phyloP scores from a whole-genome alignment of 306 rosid species.

The Cicer cuneatum region DNA sequence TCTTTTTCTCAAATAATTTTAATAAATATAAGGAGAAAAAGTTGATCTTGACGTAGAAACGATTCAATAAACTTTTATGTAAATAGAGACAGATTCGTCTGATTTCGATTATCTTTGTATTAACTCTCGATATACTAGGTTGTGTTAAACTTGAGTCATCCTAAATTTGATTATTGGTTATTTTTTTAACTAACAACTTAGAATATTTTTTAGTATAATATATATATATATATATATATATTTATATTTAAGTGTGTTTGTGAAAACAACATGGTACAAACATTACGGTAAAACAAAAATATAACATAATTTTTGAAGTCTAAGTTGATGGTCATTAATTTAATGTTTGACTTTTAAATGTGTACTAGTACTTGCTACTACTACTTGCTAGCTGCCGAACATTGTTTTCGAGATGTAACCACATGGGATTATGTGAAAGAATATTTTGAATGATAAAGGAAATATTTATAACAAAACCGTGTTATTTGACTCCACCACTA shows the following conservation, averaged over 20 bases:
- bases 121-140: too few relatives aligned
- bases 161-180: too few relatives aligned
- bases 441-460: not conserved
- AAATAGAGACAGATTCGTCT: too few relatives aligned
- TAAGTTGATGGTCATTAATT: not conserved
- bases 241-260: not conserved
- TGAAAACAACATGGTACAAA: slow-evolving; percentile 9
- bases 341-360: slow-evolving; percentile 47
- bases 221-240: too few relatives aligned
- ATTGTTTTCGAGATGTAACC: slow-evolving; percentile 25
- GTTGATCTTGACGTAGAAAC: too few relatives aligned
- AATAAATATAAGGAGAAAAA: too few relatives aligned
- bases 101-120: too few relatives aligned
- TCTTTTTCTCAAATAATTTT: too few relatives aligned
- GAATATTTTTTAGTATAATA: too few relatives aligned
- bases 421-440: slow-evolving; percentile 10
- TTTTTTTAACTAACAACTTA: too few relatives aligned
- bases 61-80: too few relatives aligned
- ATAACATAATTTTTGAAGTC: not conserved
- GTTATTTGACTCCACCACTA: slow-evolving; percentile 32
- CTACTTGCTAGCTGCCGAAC: slow-evolving; percentile 24
- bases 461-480: not conserved
- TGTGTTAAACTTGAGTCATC: too few relatives aligned
- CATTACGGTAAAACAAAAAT: slow-evolving; percentile 8
- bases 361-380: slow-evolving; percentile 11